phyloP scores from a whole-genome alignment of 2,329 filamentous ascomycete species.

The Neopestalotiopsis sp. region DNA sequence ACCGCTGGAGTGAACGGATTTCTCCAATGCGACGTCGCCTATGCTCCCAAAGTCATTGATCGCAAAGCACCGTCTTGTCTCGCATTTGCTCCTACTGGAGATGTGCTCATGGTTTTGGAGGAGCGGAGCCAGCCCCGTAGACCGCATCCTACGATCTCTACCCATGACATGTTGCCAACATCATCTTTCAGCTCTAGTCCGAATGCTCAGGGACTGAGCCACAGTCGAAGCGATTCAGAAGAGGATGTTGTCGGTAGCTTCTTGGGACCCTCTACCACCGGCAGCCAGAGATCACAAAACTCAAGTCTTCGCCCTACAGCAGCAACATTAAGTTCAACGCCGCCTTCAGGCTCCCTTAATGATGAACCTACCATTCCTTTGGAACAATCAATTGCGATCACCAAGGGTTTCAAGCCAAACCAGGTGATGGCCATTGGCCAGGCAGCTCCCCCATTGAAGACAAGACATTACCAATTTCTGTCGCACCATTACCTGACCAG shows the following conservation, averaged over 20 bases:
- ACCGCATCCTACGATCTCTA: conserved; percentile 38
- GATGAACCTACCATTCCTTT: conserved; percentile 55
- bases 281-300: conserved; percentile 45
- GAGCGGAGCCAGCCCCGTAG: conserved; percentile 56
- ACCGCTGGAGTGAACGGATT: conserved; percentile 70
- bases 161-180: conserved; percentile 36
- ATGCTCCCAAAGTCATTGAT: conserved; percentile 67
- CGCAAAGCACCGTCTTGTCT: conserved; percentile 66
- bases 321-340: conserved; percentile 57
- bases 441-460: conserved; percentile 57
- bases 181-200: conserved; percentile 56
- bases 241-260: conserved; percentile 69
- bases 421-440: conserved; percentile 69
- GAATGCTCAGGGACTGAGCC: conserved; percentile 55
- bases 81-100: conserved; percentile 64
- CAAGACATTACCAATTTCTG: conserved; percentile 61
- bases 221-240: conserved; percentile 69
- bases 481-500: conserved; percentile 62
- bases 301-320: conserved; percentile 49
- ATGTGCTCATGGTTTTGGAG: conserved; percentile 67
- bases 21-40: conserved; percentile 69
- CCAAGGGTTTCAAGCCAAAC: conserved; percentile 62
- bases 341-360: conserved; percentile 49
- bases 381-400: conserved; percentile 63
- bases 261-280: conserved; percentile 52